Base-by-base conservation (phyloP, 1,284 basidiomycete species). In the Cutaneotrichosporon cavernicola region DNA sequence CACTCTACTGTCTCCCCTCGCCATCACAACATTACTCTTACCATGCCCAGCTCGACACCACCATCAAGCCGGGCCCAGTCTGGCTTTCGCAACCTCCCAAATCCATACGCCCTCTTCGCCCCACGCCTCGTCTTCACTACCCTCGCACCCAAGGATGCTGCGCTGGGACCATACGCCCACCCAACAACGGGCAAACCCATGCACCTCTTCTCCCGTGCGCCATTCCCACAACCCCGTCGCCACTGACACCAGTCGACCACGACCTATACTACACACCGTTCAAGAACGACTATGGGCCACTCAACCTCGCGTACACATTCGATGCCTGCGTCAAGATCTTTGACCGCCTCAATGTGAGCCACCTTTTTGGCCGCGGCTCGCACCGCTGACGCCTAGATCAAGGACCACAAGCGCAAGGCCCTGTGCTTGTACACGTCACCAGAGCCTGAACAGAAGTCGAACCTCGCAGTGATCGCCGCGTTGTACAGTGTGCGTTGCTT, bases 301-400 rank as follows among this genome's bases (percentile, higher is more conserved):
- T 96, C 66, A 97, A 97, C 79, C 85, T 95, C 47, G 89, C 90
- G 5, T 91, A 91, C 87, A 89, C 95, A 13, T 95, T 93, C 82
- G 90, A 92, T 73, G 92, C 96, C 50, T 98, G 95, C 83, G 89
- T 97, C 55, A 86, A 91, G 70, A 89, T 97, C 57, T 92, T 96
- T 76, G 90, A 92, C 75, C 85, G 94, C 62, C 84, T 95, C 38
- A 88, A 90, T 82, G 94, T 93, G 63, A 70, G 84, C 78, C n/a
- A n/a, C 9, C 10, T 8, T 32, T 32, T 5, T 22, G 43, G 11
- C 6, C 40, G 26, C 26, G 26, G 26, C 18, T 32, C 8, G 21
- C 16, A 30, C 11, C 8, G 31, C 51, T 53, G 51, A 53, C 30
- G 16, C 31, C 40, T 67, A 91, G 89, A 90, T 91, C 73, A 84